Conservation (phyloP, 352 stramenopile species). For the Globisporangium middletonii region DNA sequence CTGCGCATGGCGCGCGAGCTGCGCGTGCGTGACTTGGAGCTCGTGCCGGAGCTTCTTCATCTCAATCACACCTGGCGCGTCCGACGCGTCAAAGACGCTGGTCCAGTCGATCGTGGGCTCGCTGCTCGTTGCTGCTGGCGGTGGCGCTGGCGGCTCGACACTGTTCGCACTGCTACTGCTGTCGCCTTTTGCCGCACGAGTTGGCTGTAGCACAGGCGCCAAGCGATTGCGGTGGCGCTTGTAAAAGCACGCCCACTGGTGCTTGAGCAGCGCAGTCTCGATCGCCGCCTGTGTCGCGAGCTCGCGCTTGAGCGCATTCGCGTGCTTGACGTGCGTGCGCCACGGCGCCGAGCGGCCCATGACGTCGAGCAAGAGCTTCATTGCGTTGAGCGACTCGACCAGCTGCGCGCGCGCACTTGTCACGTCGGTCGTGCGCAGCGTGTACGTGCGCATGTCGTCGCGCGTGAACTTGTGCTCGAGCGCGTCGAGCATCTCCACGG, state of each 20-base stretch:
- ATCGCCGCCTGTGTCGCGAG: conserved; percentile 43
- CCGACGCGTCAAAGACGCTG: conserved; percentile 30
- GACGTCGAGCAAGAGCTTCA: conserved; percentile 49
- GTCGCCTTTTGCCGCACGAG: background rate
- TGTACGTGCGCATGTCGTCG: conserved; percentile 23
- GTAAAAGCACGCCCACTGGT: conserved; percentile 62
- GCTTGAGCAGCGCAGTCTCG: conserved; percentile 42
- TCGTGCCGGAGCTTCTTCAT: conserved; percentile 75
- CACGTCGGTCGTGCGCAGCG: conserved; percentile 24
- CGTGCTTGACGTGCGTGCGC: conserved; percentile 57
- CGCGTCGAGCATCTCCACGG: conserved; percentile 3
- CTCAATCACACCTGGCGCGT: conserved; percentile 47
- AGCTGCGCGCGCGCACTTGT: conserved; percentile 27
- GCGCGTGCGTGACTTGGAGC: conserved; percentile 41
- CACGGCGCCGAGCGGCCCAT: conserved; percentile 52
- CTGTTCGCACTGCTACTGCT: background rate
- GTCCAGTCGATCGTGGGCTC: conserved; percentile 20
- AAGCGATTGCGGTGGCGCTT: conserved; percentile 30
- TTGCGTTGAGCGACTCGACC: conserved; percentile 36
- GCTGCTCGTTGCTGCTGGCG: background rate
- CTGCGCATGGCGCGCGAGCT: conserved; percentile 26
- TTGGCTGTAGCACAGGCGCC: background rate
- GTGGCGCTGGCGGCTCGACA: too few species aligned
- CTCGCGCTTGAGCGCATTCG: conserved; percentile 55
- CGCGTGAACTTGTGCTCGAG: conserved; percentile 28